These are phyloP conservation scores for Phylloporus sp. DNA, from an alignment of 768 basidiomycete genomes.

Conservation along the genomic window DNA sequence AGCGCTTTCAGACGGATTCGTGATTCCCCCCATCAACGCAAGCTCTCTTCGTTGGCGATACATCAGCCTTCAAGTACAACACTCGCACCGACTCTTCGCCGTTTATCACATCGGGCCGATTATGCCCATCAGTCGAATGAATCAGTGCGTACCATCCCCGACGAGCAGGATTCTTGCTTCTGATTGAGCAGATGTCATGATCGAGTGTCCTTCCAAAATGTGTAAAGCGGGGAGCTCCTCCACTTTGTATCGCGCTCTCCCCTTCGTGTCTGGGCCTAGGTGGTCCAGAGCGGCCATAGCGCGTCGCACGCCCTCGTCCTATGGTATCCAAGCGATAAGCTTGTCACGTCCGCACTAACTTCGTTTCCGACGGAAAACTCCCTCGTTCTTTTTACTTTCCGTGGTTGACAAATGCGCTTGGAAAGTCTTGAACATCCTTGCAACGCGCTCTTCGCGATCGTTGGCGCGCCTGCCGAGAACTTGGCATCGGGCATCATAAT, in stretches of 20 bases:
- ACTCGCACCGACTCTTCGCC: conserved; percentile 1
- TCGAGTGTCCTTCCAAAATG: background rate
- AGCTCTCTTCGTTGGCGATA: too few species aligned
- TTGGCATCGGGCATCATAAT: background rate
- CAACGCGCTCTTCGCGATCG: too few species aligned
- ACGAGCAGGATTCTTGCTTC: background rate
- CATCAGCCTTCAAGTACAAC: background rate
- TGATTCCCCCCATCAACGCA: too few species aligned
- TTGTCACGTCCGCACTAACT: conserved; percentile 5
- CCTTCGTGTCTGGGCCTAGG: background rate
- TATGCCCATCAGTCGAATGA: background rate
- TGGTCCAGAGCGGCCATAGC: background rate
- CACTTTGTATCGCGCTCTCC: background rate
- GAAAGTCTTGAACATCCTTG: background rate
- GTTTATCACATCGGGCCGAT: background rate
- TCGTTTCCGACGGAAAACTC: background rate
- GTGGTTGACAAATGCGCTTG: background rate
- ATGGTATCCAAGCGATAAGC: background rate
- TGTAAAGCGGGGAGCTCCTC: background rate
- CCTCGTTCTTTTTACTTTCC: background rate
- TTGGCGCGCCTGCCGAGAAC: background rate
- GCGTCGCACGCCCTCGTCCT: background rate
- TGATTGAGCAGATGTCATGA: background rate
- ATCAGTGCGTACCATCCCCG: background rate
- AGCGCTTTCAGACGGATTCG: conserved; percentile 1